phyloP scores from a whole-genome alignment of 2,329 filamentous ascomycete genomes.

The Aspergillus fischeri region DNA sequence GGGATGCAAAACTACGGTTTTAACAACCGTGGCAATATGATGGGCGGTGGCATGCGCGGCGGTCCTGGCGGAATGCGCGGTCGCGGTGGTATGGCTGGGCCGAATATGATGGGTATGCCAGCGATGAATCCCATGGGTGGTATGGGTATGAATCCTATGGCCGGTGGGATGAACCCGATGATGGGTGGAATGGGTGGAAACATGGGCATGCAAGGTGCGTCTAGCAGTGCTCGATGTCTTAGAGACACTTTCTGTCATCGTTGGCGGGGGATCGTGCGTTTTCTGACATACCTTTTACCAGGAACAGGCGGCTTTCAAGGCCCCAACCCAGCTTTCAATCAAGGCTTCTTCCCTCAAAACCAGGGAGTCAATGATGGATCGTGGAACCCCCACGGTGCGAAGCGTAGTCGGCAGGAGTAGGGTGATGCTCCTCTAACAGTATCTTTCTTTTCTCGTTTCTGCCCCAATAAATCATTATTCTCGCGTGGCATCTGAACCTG shows the following conservation, averaged over 20 bases:
- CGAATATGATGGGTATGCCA: slow-evolving; percentile 51
- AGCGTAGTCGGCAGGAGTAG: slow-evolving; percentile 70
- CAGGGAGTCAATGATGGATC: slow-evolving; percentile 54
- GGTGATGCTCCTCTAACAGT: not conserved
- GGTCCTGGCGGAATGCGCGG: slow-evolving; percentile 57
- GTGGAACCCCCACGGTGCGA: slow-evolving; percentile 78
- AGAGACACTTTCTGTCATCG: not conserved
- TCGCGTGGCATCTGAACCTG: slow-evolving; percentile 6
- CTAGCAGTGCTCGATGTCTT: not conserved
- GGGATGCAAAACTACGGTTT: slow-evolving; percentile 50
- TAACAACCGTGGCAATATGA: slow-evolving; percentile 52
- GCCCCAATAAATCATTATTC: slow-evolving; percentile 5
- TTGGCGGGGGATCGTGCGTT: slow-evolving; percentile 3
- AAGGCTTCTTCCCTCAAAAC: slow-evolving; percentile 63
- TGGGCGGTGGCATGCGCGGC: slow-evolving; percentile 50
- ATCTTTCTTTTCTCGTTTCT: slow-evolving; percentile 1
- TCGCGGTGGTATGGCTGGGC: slow-evolving; percentile 56
- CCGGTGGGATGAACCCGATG: slow-evolving; percentile 57
- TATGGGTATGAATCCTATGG: slow-evolving; percentile 53
- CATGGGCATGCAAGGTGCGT: slow-evolving; percentile 49
- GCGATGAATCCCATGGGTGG: slow-evolving; percentile 50
- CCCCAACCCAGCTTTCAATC: slow-evolving; percentile 67
- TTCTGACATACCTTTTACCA: slow-evolving; percentile 21
- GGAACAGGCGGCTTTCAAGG: slow-evolving; percentile 59
- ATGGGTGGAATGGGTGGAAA: slow-evolving; percentile 46